Conservation (phyloP, 2,329 filamentous ascomycete species). For the Monilinia fructigena region DNA sequence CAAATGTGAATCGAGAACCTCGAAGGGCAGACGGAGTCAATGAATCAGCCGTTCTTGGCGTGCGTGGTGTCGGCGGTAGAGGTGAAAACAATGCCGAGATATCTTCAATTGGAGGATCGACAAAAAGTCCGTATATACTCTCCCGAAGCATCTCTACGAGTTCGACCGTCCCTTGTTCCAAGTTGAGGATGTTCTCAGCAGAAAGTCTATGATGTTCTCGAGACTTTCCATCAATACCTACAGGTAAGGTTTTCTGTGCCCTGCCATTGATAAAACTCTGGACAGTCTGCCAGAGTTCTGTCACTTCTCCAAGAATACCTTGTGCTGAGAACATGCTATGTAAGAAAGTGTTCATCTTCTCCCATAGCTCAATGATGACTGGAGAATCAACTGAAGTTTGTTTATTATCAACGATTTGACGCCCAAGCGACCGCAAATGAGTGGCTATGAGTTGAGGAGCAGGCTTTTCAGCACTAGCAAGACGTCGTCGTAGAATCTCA, state of each 20-base stretch:
- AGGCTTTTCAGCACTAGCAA: slow-evolving; percentile 73
- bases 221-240: slow-evolving; percentile 79
- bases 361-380: slow-evolving; percentile 88
- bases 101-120: slow-evolving; percentile 85
- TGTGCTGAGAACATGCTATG: slow-evolving; percentile 71
- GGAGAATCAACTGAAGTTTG: slow-evolving; percentile 69
- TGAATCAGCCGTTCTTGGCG: slow-evolving; percentile 55
- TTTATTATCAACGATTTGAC: slow-evolving; percentile 62
- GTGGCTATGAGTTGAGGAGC: slow-evolving; percentile 66
- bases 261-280: slow-evolving; percentile 87
- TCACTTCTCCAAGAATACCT: slow-evolving; percentile 82
- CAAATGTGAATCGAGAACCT: slow-evolving; percentile 77
- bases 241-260: slow-evolving; percentile 75
- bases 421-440: slow-evolving; percentile 71
- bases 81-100: slow-evolving; percentile 85
- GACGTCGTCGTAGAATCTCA: slow-evolving; percentile 79
- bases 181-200: slow-evolving; percentile 63
- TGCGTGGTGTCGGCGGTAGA: slow-evolving; percentile 65
- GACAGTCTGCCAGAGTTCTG: slow-evolving; percentile 92
- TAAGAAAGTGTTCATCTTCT: slow-evolving; percentile 76
- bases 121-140: slow-evolving; percentile 77
- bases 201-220: slow-evolving; percentile 78
- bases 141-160: slow-evolving; percentile 82
- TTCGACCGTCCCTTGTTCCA: slow-evolving; percentile 77
- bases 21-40: slow-evolving; percentile 57